Evolutionary conservation across 2,329 filamentous ascomycete genomes (phyloP), one percentile per base, ranked within the genome.

Genomic region (Nigrospora sphaerica): DNA sequence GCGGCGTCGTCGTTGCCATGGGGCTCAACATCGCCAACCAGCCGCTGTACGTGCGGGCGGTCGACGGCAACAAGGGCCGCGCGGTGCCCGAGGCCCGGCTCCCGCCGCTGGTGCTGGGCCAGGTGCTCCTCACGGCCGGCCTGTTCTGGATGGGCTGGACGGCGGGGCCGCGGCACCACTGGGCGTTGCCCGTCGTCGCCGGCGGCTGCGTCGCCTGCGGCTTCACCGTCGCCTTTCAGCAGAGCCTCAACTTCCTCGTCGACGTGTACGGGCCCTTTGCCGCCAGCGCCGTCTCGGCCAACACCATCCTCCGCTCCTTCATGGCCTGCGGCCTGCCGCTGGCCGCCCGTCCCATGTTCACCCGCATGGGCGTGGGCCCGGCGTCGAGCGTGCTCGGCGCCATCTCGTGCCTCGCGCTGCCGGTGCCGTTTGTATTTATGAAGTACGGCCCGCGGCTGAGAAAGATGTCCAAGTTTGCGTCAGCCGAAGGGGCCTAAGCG

Each of bases 1-100:
- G 69, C 6, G 73, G 73, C 10, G 70, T 75, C 33, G 12, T 44
- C 28, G n/a, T 18, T 2, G 46, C 46, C 17, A 47, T 42, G 32
- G 6, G 35, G 19, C 18, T 44, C 40, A 44, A 42, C 16, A 35
- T 42, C 31, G 34, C 36, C 12, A 47, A 47, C 31, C 40, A 40
- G 7, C 23, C 61, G 44, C n/a, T 60, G 64, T 43, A 62, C 63
- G 2, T 42, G 58, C n/a, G 18, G 12, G 16, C 32, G 13, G 17
- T 35, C 35, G 42, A 16, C 16, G 23, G 31, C 12, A 42, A 39
- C 32, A 16, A 19, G 36, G 46, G 14, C 31, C 40, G 40, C 2
- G 40, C 46, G 6, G 41, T 40, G 14, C 46, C 46, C 12, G 46
- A 47, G 32, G 41, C 41, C 18, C 41, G 40, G 1, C 32, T 40